Conservation (phyloP, 2,329 filamentous ascomycete genomes). For the Curvularia verruculosa region DNA sequence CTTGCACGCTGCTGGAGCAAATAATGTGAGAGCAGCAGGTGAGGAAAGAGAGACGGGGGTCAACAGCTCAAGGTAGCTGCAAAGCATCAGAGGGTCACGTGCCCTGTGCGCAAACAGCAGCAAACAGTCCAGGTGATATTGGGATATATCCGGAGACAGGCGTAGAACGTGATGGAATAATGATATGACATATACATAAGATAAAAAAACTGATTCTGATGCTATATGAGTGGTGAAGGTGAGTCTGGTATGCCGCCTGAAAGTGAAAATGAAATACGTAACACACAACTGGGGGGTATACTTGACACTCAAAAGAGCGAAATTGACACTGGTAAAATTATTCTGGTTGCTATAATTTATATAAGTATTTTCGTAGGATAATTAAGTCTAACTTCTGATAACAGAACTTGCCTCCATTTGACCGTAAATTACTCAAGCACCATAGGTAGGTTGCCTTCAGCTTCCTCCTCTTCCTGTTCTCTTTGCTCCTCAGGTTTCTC, state of each 20-base stretch:
- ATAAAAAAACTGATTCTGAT: too few species aligned
- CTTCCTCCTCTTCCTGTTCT: slow-evolving; percentile 29
- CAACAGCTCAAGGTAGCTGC: slow-evolving; percentile 17
- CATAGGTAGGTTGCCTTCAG: slow-evolving; percentile 30
- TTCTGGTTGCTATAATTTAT: background rate
- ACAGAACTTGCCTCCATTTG: background rate
- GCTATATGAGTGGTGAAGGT: too few species aligned
- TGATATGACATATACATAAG: background rate
- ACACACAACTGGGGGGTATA: too few species aligned
- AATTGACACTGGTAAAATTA: too few species aligned
- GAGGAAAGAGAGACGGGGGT: slow-evolving; percentile 6
- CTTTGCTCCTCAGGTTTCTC: slow-evolving; percentile 23
- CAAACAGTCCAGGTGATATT: slow-evolving; percentile 8
- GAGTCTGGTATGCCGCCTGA: too few species aligned
- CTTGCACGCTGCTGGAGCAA: background rate
- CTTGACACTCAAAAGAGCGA: too few species aligned
- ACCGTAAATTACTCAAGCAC: slow-evolving; percentile 17
- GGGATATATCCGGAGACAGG: background rate
- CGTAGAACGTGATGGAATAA: slow-evolving; percentile 3
- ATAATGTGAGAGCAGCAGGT: slow-evolving; percentile 4
- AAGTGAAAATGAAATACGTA: too few species aligned
- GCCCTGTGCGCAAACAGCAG: slow-evolving; percentile 13
- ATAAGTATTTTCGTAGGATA: background rate
- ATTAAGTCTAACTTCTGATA: background rate
- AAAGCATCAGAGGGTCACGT: slow-evolving; percentile 7